Conservation (phyloP, 306 rosid genomes). For the Rubus idaeus region DNA sequence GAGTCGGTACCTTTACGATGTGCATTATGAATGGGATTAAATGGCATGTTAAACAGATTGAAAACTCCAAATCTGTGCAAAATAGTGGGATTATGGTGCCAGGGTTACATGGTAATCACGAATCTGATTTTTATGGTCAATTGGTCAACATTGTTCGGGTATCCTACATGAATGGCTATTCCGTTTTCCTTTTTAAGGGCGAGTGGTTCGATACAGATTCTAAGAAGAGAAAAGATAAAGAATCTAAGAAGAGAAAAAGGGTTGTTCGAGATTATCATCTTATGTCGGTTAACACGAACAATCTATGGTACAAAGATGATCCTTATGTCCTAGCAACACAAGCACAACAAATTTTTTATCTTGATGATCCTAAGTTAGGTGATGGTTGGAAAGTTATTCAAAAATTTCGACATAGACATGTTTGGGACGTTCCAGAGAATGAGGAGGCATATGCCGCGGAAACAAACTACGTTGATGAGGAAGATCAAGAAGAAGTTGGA, state of each 20-base stretch:
- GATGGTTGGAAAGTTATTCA: constrained; percentile 2
- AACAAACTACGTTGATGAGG: background rate
- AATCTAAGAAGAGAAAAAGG: background rate
- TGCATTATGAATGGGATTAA: background rate
- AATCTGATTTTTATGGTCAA: background rate
- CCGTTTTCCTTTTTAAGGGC: background rate
- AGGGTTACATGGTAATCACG: background rate
- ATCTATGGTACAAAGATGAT: background rate
- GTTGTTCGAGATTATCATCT: background rate
- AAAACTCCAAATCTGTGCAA: background rate
- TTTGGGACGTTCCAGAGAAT: constrained; percentile 1
- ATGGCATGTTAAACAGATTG: background rate
- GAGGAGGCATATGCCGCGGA: background rate
- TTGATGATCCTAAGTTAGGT: background rate
- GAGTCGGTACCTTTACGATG: background rate
- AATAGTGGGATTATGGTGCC: constrained; percentile 3
- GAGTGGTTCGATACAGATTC: constrained; percentile 4
- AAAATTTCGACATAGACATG: background rate
- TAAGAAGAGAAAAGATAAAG: no score
- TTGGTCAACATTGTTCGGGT: background rate
- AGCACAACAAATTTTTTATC: constrained; percentile 3
- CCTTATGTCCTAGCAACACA: background rate
- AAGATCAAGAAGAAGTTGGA: background rate
- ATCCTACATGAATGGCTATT: background rate
- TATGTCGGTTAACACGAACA: background rate